phyloP scores from a whole-genome alignment of 257 asterid species.

The Forsythia viridissima region DNA sequence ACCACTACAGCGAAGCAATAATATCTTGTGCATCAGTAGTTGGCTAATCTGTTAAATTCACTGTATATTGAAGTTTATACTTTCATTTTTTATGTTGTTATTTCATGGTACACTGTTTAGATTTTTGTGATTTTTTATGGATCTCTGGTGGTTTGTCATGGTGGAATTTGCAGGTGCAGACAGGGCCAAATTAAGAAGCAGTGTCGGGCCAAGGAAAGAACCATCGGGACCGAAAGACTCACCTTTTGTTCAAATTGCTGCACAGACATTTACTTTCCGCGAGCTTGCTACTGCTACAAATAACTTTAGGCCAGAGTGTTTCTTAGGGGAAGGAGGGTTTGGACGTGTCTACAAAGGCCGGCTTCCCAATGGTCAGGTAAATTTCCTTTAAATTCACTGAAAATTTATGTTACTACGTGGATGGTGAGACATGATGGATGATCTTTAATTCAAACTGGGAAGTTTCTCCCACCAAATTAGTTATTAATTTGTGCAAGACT shows the following conservation, averaged over 20 bases:
- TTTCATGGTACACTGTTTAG: not conserved
- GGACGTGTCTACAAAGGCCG: slow-evolving; percentile 89
- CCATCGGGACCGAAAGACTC: slow-evolving; percentile 51
- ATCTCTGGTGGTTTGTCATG: slow-evolving; percentile 10
- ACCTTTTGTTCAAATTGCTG: slow-evolving; percentile 83
- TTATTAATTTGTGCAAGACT: not conserved
- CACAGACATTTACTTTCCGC: slow-evolving; percentile 93
- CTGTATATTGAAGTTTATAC: no score
- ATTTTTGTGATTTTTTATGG: slow-evolving; percentile 15
- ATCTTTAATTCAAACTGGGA: slow-evolving; percentile 6
- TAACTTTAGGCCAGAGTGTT: slow-evolving; percentile 83
- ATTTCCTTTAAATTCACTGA: not conserved
- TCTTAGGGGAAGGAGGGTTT: slow-evolving; percentile 97
- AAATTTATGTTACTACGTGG: not conserved
- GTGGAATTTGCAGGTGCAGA: slow-evolving; percentile 64
- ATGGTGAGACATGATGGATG: not conserved
- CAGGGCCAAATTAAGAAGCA: slow-evolving; percentile 68
- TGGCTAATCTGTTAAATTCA: not conserved
- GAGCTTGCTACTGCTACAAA: slow-evolving; percentile 90
- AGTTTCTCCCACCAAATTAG: not conserved
- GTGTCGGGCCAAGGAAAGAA: slow-evolving; percentile 57
- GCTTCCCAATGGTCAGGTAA: slow-evolving; percentile 84
- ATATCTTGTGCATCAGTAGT: not conserved
- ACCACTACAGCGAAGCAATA: not conserved
- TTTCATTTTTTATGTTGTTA: not conserved